Conservation (phyloP, 805 yeast species). For the Dipodascus geniculatus region DNA sequence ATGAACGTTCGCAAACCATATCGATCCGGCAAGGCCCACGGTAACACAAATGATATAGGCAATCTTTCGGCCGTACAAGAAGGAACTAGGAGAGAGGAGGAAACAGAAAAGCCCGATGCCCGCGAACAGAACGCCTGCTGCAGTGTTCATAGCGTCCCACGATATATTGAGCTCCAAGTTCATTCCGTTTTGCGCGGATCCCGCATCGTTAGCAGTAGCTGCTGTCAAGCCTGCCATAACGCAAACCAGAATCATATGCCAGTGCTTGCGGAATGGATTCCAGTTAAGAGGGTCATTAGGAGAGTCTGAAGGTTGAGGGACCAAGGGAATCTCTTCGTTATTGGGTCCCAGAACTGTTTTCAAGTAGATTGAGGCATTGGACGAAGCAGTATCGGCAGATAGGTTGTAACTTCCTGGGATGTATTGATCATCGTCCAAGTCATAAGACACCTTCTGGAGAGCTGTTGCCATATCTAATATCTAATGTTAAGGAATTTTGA, state of each 20-base stretch:
- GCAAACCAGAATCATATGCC: conserved; percentile 31
- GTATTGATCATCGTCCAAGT: background rate
- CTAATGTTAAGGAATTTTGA: background rate
- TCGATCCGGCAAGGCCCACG: conserved; percentile 50
- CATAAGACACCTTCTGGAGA: background rate
- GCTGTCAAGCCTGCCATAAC: conserved; percentile 36
- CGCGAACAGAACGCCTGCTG: conserved; percentile 66
- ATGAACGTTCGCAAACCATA: conserved; percentile 56
- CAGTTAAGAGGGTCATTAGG: conserved; percentile 64
- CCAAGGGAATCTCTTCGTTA: conserved; percentile 35
- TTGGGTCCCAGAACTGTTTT: background rate
- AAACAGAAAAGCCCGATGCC: conserved; percentile 58
- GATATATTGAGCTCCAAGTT: conserved; percentile 52
- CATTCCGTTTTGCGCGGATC: conserved; percentile 56
- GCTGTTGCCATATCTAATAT: background rate
- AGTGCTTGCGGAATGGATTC: conserved; percentile 36
- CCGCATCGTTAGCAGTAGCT: conserved; percentile 60
- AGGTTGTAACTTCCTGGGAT: background rate
- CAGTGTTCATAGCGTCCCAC: conserved; percentile 61
- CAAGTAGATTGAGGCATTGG: background rate
- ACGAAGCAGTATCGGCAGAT: background rate
- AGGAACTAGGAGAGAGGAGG: conserved; percentile 55
- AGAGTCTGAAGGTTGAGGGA: conserved; percentile 56
- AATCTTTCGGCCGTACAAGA: conserved; percentile 56
- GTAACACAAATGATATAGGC: conserved; percentile 49